A percentile compares a stretch with the other conserved stretches of the same genome.
These are phyloP conservation scores for Plasmodium sp. DNA, from an alignment of 169 alveolate genomes.

Conservation along the genomic window DNA sequence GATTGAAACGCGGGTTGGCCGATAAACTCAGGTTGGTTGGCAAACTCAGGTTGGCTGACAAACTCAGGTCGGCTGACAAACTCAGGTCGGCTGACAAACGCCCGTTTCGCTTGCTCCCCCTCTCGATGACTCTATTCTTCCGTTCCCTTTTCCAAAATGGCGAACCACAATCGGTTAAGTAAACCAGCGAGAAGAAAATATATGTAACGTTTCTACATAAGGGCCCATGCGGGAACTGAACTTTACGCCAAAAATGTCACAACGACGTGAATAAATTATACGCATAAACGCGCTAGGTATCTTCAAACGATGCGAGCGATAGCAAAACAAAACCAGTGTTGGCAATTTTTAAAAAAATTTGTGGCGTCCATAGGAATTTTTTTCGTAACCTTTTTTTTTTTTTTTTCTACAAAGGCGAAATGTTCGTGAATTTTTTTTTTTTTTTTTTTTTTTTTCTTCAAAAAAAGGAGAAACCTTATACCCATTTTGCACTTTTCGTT, in stretches of 20 bases:
- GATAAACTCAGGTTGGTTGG: neutral
- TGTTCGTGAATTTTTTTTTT: neutral
- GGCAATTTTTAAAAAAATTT: neutral
- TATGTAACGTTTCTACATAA: neutral
- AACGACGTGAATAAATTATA: neutral
- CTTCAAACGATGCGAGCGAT: neutral
- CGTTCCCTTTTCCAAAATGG: neutral
- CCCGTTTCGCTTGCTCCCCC: neutral
- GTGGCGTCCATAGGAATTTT: neutral
- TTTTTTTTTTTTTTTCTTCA: neutral
- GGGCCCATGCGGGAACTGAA: neutral
- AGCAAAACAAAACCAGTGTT: neutral
- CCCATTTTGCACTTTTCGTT: neutral
- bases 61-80: too few species aligned
- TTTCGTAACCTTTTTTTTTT: neutral
- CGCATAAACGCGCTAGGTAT: neutral
- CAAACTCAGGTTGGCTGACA: too few species aligned
- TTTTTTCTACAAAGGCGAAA: neutral
- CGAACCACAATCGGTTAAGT: neutral
- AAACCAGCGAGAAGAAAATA: neutral
- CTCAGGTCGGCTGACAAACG: neutral
- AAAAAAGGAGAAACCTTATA: neutral
- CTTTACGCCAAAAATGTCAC: neutral
- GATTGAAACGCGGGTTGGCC: too few species aligned
- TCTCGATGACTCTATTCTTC: neutral